Evolutionary conservation across 208 protist species (phyloP), one percentile per base, ranked within the genome.

Genomic region (Wallacemonas sp.): DNA sequence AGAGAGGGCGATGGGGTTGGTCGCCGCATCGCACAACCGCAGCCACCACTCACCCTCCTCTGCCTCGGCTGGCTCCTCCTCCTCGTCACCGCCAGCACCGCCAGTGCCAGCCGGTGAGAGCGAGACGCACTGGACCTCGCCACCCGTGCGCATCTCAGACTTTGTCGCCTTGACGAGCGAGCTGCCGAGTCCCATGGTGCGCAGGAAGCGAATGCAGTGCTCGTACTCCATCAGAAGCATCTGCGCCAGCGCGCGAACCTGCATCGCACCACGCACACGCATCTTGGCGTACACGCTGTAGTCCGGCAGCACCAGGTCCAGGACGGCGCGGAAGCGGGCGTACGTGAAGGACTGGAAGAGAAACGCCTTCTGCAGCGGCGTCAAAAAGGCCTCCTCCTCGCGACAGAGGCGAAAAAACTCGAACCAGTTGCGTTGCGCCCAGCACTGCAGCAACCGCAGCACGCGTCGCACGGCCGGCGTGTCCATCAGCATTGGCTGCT

Each of bases 261-360:
- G 48, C 11, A 85, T 54, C 33, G 61, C 65, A 17, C 79, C 73
- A 0, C 86, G 83, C 38, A 87, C 61, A 14, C 89, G 87, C 36
- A 78, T 65, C 49, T 80, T 82, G 5, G 74, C 52, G 46, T 86
- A 95, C 2, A 92, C 78, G 46, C 76, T 78, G 36, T 66, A 72
- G 70, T 90, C 89, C 4, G 89, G 84, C 52, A 84, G 49, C 62
- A 95, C 83, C 11, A 95, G 74, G 30, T 93, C 87, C 27, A 93
- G 34, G 34, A 95, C 83, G 0, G 85, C 86, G 16, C 90, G 85
- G 68, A 86, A 89, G n/a, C 90, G 81, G 1, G 71, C 73, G 65
- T 95, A 95, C 32, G 86, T 85, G 72, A 95, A 93, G 68, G 87
- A 93, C 32, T 93, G 85, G 46, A 91, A 91, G 14, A 89, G 64